phyloP scores from a whole-genome alignment of 306 rosid species.

The Glycine latifolia region DNA sequence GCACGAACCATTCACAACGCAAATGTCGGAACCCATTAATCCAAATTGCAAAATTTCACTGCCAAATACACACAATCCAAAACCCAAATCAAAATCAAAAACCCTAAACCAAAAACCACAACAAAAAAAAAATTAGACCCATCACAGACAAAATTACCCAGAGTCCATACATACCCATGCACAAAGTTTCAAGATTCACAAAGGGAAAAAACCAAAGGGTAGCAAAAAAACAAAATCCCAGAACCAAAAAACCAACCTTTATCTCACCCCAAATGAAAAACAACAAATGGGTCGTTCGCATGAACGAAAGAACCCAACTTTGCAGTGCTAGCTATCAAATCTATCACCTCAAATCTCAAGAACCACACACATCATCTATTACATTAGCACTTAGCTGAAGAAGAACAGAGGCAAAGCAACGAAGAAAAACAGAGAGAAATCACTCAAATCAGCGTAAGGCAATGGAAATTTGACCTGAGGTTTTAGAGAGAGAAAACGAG shows the following conservation, averaged over 20 bases:
- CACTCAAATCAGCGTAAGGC: neutral
- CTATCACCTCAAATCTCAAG: constrained; percentile 30
- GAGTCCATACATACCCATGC: constrained; percentile 41
- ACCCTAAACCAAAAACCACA: constrained; percentile 36
- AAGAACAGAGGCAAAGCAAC: constrained; percentile 47
- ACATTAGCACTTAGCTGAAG: constrained; percentile 26
- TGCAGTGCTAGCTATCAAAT: neutral
- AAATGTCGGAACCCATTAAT: constrained; percentile 75
- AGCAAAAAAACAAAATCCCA: neutral
- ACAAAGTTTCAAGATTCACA: constrained; percentile 49
- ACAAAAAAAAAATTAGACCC: constrained; percentile 34
- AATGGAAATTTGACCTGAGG: constrained; percentile 55
- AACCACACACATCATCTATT: neutral
- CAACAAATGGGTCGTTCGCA: constrained; percentile 38
- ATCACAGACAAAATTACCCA: constrained; percentile 6
- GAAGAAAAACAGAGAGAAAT: constrained; percentile 42
- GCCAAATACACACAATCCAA: constrained; percentile 31
- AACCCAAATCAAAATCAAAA: constrained; percentile 48
- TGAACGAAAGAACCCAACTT: constrained; percentile 39
- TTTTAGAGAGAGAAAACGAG: constrained; percentile 62
- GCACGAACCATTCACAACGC: constrained; percentile 69
- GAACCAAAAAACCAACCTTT: constrained; percentile 8
- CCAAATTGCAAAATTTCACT: constrained; percentile 59
- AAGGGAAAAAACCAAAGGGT: constrained; percentile 3
- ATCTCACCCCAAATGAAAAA: constrained; percentile 41